A percentile compares a stretch with the other conserved stretches of the same genome.
These are phyloP conservation scores for Dionaea muscipula DNA, from an alignment of 179 eudicot genomes.

Conservation along the genomic window DNA sequence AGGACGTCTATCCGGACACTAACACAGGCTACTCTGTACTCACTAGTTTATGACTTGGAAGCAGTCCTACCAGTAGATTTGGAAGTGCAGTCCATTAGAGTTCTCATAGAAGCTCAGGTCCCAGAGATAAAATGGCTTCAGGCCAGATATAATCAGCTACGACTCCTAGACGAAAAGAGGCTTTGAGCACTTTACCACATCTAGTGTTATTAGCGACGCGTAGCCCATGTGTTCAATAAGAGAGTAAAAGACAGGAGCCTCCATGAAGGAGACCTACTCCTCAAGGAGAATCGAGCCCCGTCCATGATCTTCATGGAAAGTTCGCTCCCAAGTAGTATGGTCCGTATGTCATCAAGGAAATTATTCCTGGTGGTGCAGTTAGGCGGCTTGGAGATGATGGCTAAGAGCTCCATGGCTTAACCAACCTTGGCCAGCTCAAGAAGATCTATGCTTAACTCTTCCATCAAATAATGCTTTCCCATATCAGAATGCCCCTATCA, in stretches of 20 bases:
- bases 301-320: neutral
- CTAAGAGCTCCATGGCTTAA: too few species aligned
- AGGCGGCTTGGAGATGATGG: neutral
- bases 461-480: too few species aligned
- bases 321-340: neutral
- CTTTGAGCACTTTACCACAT: neutral
- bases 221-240: neutral
- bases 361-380: neutral
- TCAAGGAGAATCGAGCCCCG: neutral
- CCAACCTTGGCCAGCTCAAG: too few species aligned
- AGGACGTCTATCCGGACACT: neutral
- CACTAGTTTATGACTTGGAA: constrained; percentile 1
- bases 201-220: neutral
- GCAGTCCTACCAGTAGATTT: neutral
- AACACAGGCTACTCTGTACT: constrained; percentile 3
- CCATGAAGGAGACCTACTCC: neutral
- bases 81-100: neutral
- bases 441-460: too few species aligned
- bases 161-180: neutral
- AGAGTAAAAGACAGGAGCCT: neutral
- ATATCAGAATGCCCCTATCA: too few species aligned
- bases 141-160: neutral
- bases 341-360: neutral
- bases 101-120: neutral
- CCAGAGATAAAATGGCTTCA: neutral